Evolutionary conservation across 2,329 filamentous ascomycete species (phyloP).

Genomic region (Sporothrix mexicana): DNA sequence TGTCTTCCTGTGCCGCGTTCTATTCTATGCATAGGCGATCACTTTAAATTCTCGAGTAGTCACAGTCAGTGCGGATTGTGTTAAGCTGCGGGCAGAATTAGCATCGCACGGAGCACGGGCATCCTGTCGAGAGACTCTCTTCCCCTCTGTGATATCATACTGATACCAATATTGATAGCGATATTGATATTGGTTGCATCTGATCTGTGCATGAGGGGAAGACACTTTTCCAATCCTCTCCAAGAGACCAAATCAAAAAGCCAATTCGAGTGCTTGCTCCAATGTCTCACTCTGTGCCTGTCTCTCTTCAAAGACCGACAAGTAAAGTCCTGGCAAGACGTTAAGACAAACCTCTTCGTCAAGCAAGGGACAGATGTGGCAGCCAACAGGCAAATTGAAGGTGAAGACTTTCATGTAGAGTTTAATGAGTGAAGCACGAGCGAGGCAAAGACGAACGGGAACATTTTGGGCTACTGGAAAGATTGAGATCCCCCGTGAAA

Average conservation of each 20-base stretch:
- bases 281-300: neutral
- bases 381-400: neutral
- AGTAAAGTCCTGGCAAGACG: neutral
- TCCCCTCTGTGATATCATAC: neutral
- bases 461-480: too few relatives aligned
- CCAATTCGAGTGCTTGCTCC: neutral
- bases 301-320: constrained; percentile 1
- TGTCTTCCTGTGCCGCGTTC: constrained; percentile 23
- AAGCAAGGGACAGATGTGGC: constrained; percentile 15
- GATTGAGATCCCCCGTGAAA: neutral
- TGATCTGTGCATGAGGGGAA: too few relatives aligned
- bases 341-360: neutral
- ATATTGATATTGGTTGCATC: neutral
- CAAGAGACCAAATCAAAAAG: too few relatives aligned
- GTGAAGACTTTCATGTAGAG: neutral
- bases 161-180: neutral
- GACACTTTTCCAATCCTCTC: neutral
- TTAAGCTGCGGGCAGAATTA: neutral
- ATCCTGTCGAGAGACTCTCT: neutral
- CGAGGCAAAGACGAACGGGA: neutral
- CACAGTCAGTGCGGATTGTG: neutral
- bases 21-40: constrained; percentile 29
- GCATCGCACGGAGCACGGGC: constrained; percentile 7
- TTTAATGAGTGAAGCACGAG: neutral
- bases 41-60: constrained; percentile 8